Evolutionary conservation across 495 filamentous ascomycete species (phyloP).

Genomic region (Monascus purpureus): DNA sequence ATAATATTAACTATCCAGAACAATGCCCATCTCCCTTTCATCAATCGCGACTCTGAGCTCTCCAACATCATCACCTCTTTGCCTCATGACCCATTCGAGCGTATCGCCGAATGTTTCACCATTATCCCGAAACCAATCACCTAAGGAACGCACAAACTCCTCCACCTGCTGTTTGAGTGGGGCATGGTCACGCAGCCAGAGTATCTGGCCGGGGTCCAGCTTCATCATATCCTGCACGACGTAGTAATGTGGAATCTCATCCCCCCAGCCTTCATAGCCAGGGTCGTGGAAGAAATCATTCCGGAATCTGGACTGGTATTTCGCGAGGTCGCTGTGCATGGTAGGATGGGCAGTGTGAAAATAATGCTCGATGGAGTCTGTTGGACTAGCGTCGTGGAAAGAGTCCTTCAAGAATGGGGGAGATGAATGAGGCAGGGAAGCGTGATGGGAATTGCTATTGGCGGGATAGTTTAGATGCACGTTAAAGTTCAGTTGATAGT

Average conservation of each 20-base stretch:
- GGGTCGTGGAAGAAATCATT: constrained; percentile 26
- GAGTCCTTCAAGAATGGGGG: too few relatives aligned
- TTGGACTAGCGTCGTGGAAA: constrained; percentile 3
- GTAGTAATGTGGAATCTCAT: constrained; percentile 49
- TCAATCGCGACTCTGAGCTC: constrained; percentile 12
- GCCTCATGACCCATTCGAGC: constrained; percentile 27
- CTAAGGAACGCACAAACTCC: constrained; percentile 31
- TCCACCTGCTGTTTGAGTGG: constrained; percentile 41
- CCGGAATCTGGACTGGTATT: constrained; percentile 16
- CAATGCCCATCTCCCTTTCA: constrained; percentile 17
- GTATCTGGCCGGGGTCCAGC: constrained; percentile 42
- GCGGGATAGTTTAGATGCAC: constrained; percentile 36
- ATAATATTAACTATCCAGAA: too few relatives aligned
- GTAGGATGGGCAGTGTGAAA: constrained; percentile 12
- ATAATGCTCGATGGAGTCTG: constrained; percentile 6
- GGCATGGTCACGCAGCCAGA: constrained; percentile 41
- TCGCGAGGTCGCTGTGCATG: constrained; percentile 4
- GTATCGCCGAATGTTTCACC: constrained; percentile 46
- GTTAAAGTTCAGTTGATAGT: constrained; percentile 35
- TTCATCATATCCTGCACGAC: constrained; percentile 55
- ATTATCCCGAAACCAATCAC: constrained; percentile 52
- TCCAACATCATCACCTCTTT: constrained; percentile 24
- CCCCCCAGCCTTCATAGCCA: constrained; percentile 41
- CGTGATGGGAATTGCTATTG: constrained; percentile 4
- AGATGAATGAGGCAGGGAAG: constrained; percentile 1